These are phyloP conservation scores for Kwoniella heveanensis DNA, from an alignment of 768 basidiomycete species.

Conservation along the genomic window DNA sequence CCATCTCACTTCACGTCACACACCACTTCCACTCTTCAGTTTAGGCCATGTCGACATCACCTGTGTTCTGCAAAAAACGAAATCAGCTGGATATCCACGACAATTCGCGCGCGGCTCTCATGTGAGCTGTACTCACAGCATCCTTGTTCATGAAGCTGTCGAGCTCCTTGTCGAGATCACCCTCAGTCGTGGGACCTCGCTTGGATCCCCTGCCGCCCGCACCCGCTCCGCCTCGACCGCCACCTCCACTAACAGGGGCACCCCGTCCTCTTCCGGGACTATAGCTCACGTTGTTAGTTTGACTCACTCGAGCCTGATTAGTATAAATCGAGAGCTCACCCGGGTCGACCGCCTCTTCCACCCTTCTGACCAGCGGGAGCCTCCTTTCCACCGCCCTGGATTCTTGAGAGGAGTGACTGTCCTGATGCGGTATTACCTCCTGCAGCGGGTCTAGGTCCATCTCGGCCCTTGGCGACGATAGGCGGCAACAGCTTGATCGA, in stretches of 20 bases:
- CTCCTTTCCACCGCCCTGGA: constrained; percentile 31
- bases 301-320: not conserved
- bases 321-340: constrained; percentile 13
- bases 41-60: constrained; percentile 39
- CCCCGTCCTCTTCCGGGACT: constrained; percentile 14
- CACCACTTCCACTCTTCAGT: no score
- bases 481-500: constrained; percentile 46
- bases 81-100: not conserved
- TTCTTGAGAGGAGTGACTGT: constrained; percentile 39
- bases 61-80: not conserved
- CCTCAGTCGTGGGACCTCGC: constrained; percentile 67
- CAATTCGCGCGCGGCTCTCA: not conserved
- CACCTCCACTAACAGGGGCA: constrained; percentile 52
- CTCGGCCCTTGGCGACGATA: constrained; percentile 21
- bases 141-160: constrained; percentile 59
- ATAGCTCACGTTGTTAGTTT: not conserved
- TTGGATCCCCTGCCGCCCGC: constrained; percentile 53
- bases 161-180: constrained; percentile 83
- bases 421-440: constrained; percentile 22
- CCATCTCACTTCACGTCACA: no score
- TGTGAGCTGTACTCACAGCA: constrained; percentile 23
- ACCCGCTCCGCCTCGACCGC: constrained; percentile 59
- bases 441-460: constrained; percentile 10
- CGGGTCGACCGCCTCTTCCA: constrained; percentile 34
- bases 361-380: constrained; percentile 11